These are phyloP conservation scores for Crucibulum laeve DNA, from an alignment of 768 basidiomycete species.

Conservation along the genomic window DNA sequence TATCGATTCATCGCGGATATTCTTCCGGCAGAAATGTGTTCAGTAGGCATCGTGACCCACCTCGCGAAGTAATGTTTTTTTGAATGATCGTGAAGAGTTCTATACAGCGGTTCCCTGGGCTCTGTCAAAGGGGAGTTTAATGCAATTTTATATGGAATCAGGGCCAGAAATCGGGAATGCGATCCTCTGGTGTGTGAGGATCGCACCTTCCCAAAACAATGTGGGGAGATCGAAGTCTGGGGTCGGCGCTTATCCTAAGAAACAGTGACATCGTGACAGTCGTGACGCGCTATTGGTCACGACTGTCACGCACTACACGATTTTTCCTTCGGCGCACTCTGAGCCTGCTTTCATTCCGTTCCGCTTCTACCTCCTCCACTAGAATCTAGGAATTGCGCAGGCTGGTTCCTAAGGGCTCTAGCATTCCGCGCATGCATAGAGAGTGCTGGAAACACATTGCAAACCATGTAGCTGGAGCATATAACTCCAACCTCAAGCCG, in stretches of 20 bases:
- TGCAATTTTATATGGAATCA: background rate
- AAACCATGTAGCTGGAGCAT: constrained; percentile 34
- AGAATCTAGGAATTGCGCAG: background rate
- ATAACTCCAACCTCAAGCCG: constrained; percentile 9
- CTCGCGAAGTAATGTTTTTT: background rate
- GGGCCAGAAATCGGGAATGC: background rate
- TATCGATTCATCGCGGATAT: background rate
- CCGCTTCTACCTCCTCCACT: background rate
- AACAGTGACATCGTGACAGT: background rate
- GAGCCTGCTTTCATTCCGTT: background rate
- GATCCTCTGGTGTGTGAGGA: background rate
- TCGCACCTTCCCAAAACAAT: constrained; percentile 12
- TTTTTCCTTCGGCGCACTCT: background rate
- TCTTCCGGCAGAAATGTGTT: background rate
- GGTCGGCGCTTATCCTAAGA: constrained; percentile 1
- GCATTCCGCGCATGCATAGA: constrained; percentile 40
- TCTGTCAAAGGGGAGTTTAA: background rate
- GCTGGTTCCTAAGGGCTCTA: constrained; percentile 13
- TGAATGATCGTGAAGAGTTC: background rate
- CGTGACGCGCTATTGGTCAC: background rate
- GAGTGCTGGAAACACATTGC: constrained; percentile 22
- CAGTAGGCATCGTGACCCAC: background rate
- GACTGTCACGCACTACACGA: constrained; percentile 6
- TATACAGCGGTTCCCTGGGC: background rate
- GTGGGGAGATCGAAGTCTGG: constrained; percentile 12